Conservation (phyloP, 2,329 filamentous ascomycete species). For the Gaeumannomyces sp. region DNA sequence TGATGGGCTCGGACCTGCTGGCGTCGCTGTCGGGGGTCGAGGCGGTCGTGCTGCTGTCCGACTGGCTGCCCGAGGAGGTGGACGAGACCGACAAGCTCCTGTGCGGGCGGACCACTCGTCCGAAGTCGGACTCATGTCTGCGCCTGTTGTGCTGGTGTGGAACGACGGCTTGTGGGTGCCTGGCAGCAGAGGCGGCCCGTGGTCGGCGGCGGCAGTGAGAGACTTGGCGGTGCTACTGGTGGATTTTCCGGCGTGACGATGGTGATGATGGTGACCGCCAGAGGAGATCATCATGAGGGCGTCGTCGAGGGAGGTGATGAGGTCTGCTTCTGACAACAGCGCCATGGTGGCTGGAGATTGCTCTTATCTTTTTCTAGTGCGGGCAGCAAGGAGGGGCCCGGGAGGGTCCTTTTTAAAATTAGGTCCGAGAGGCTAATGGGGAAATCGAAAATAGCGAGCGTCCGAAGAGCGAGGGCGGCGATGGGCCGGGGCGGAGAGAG, state of each 20-base stretch:
- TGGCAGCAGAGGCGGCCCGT: neutral
- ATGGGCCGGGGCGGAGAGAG: neutral
- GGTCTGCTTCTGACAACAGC: neutral
- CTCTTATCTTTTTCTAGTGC: neutral
- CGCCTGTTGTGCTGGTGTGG: neutral
- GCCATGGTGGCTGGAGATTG: neutral
- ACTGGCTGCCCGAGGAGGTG: slow-evolving; percentile 7
- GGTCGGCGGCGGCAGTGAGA: neutral
- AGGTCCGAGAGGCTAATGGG: neutral
- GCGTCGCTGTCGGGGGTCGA: neutral
- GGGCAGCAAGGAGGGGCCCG: neutral
- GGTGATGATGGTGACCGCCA: neutral
- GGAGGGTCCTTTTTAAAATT: neutral
- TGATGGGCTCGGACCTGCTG: slow-evolving; percentile 6
- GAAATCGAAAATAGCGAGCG: neutral
- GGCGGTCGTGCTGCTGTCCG: slow-evolving; percentile 9
- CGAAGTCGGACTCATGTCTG: neutral
- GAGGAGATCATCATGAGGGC: slow-evolving; percentile 1
- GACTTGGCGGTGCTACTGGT: neutral
- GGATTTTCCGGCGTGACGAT: neutral
- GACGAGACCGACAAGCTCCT: slow-evolving; percentile 17
- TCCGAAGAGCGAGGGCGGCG: neutral
- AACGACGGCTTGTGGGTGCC: neutral
- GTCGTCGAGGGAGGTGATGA: slow-evolving; percentile 3
- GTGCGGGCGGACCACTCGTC: slow-evolving; percentile 13